Conservation (phyloP, 169 alveolate genomes). For the Eimeria brunetti region DNA sequence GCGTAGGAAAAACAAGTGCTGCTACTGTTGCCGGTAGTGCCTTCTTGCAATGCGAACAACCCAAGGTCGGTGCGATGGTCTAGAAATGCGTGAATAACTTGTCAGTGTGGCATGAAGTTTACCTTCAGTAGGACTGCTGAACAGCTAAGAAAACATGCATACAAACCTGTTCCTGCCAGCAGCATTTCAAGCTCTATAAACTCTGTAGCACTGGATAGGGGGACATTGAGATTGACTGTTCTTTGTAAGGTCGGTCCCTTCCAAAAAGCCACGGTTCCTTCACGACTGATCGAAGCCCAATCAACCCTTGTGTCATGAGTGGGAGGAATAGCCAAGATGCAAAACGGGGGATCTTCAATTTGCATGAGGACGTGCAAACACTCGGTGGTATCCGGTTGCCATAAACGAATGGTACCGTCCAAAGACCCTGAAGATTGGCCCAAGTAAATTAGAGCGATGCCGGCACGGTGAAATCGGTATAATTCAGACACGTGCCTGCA, state of each 20-base stretch:
- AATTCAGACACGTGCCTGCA: background rate
- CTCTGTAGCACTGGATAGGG: slow-evolving; percentile 57
- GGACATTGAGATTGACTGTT: slow-evolving; percentile 35
- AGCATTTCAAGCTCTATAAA: background rate
- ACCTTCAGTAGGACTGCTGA: background rate
- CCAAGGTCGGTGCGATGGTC: background rate
- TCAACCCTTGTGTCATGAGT: background rate
- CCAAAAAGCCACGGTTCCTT: slow-evolving; percentile 42
- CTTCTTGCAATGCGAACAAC: background rate
- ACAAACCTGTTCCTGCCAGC: slow-evolving; percentile 62
- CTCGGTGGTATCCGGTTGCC: slow-evolving; percentile 41
- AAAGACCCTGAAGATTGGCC: slow-evolving; percentile 32
- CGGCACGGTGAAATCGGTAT: background rate
- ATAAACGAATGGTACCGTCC: slow-evolving; percentile 47
- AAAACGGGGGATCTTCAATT: slow-evolving; percentile 37
- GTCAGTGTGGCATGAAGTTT: background rate
- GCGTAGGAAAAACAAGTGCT: background rate
- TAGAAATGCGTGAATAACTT: background rate
- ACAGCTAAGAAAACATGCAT: background rate
- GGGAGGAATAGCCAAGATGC: slow-evolving; percentile 14
- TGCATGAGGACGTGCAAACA: slow-evolving; percentile 55
- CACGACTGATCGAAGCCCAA: slow-evolving; percentile 36
- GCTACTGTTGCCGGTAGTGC: background rate
- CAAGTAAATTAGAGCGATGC: background rate
- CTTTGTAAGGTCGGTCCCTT: slow-evolving; percentile 29